Evolutionary conservation across 495 filamentous ascomycete genomes (phyloP), one percentile per base, ranked within the genome.

Genomic region (Bombardia bombarda): DNA sequence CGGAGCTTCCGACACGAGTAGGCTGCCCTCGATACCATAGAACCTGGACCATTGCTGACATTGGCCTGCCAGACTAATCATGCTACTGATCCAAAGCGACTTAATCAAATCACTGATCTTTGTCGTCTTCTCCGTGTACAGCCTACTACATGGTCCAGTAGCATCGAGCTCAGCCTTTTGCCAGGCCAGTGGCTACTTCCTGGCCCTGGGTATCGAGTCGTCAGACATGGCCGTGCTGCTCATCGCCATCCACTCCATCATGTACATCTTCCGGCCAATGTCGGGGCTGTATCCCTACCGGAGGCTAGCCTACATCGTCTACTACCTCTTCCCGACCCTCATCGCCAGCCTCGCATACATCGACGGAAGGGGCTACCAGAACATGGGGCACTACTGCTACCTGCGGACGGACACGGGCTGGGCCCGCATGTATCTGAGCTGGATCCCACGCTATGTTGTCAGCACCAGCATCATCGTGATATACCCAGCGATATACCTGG

Each of bases 1-100:
- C 73, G 79, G 53, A 77, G 66, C 34, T 89, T 86, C 58, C 74
- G 84, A 38, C 84, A 86, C 56, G 79, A 82, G 83, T 82, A 65
- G 72, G 58, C 17, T 22, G 9, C 16, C 6, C 37, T 24, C 19
- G 14, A 26, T 21, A 5, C 24, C 3, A 7, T 23, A 33, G 4
- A 21, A 31, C 8, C 34, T 17, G 9, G 18, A 19, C 8, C 19
- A 31, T 22, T 35, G 31, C 20, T 48, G 36, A 54, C 47, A 41
- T 22, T n/a, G n/a, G n/a, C n/a, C n/a, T 8, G 21, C 9, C 43
- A 86, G 82, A 42, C 66, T 86, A 41, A 84, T 86, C 45, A 77
- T 86, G 73, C 55, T 87, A 39, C 61, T 86, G 19, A 77, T 89
- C 38, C 72, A 74, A 50, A 80, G 80, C 47, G 80, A 85, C 52